Conservation (phyloP, 2,329 filamentous ascomycete genomes). For the Xylaria sp. region DNA sequence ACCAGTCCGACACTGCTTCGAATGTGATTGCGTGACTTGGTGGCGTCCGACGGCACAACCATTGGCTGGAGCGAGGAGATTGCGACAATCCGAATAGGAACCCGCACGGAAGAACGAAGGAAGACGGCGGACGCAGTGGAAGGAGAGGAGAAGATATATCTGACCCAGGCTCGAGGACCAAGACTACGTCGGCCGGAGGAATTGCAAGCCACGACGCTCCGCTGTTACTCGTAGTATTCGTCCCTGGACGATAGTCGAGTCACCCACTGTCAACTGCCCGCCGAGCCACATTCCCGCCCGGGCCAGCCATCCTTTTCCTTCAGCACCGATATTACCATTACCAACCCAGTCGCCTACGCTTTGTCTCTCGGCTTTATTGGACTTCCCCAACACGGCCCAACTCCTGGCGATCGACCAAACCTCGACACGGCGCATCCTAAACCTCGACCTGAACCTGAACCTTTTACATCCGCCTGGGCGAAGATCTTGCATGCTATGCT, state of each 20-base stretch:
- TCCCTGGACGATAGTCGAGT: not conserved
- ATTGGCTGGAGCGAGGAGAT: conserved; percentile 10
- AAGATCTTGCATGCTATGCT: not conserved
- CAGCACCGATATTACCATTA: not conserved
- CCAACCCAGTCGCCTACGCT: not conserved
- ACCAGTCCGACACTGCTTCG: conserved; percentile 5
- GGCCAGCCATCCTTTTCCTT: not conserved
- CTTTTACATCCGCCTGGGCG: not conserved
- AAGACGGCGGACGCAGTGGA: not conserved
- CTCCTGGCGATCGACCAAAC: conserved; percentile 8
- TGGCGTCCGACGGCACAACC: conserved; percentile 4
- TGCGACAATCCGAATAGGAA: conserved; percentile 7
- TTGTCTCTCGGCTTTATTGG: conserved; percentile 12
- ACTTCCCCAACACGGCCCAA: conserved; percentile 20
- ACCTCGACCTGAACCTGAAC: no score
- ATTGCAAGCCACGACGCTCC: not conserved
- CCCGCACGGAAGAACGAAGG: not conserved
- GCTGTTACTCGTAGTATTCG: not conserved
- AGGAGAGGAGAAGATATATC: not conserved
- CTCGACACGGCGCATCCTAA: not conserved
- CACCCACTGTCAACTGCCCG: not conserved
- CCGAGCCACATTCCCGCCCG: not conserved
- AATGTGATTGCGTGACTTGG: conserved; percentile 12
- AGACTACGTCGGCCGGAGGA: not conserved
- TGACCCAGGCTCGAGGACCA: not conserved